phyloP scores from a whole-genome alignment of 805 yeast genomes.

The Candida ascalaphidarum region DNA sequence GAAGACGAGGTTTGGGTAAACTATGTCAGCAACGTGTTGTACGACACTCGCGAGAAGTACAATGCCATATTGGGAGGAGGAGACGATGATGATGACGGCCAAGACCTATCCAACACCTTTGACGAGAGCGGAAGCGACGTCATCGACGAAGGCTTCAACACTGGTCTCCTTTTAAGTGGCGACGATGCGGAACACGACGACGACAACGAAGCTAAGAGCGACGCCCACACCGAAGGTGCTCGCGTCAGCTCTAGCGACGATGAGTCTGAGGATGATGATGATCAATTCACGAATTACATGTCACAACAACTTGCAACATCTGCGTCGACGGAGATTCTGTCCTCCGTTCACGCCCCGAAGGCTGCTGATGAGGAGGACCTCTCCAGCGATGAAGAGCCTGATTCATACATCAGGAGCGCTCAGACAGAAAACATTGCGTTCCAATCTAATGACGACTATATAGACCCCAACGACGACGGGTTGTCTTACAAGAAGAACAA shows the following conservation, averaged over 20 bases:
- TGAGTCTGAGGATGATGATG: slow-evolving; percentile 34
- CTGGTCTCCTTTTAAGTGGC: slow-evolving; percentile 19
- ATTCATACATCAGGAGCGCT: too few relatives aligned
- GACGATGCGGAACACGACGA: slow-evolving; percentile 23
- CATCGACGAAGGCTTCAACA: slow-evolving; percentile 25
- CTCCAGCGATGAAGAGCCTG: slow-evolving; percentile 6
- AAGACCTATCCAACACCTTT: slow-evolving; percentile 18
- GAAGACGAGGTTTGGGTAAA: slow-evolving; percentile 58
- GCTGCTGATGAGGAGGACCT: slow-evolving; percentile 41
- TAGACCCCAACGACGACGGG: slow-evolving; percentile 78
- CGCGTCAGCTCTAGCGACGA: slow-evolving; percentile 13
- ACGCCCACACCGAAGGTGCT: not conserved
- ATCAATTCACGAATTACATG: slow-evolving; percentile 65
- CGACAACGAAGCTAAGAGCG: slow-evolving; percentile 8
- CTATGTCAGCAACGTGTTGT: slow-evolving; percentile 75
- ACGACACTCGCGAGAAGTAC: slow-evolving; percentile 87
- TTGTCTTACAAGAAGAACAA: slow-evolving; percentile 59
- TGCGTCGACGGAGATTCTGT: slow-evolving; percentile 24
- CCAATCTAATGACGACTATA: slow-evolving; percentile 70
- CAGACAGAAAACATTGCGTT: too few relatives aligned
- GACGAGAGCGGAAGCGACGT: slow-evolving; percentile 31
- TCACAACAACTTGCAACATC: slow-evolving; percentile 62
- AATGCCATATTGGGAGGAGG: slow-evolving; percentile 90
- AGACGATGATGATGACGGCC: slow-evolving; percentile 31
- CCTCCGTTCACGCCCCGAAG: slow-evolving; percentile 31